A percentile compares a stretch with the other conserved stretches of the same genome.
Conservation (phyloP, 306 rosid species). For the Prunus mume region DNA sequence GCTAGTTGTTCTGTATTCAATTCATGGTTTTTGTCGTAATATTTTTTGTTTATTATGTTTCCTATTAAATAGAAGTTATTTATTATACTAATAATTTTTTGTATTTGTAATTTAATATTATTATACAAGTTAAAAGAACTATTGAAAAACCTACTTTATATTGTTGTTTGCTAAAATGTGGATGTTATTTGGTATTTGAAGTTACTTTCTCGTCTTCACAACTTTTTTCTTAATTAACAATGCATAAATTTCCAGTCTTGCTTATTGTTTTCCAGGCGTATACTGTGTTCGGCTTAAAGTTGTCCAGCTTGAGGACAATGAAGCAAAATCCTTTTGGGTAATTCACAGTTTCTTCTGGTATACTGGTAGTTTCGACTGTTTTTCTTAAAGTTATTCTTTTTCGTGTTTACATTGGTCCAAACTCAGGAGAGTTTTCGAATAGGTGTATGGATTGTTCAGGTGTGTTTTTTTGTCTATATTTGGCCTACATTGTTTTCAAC, state of each 20-base stretch:
- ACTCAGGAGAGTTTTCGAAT: background rate
- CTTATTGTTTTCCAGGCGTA: constrained; percentile 58
- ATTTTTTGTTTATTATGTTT: background rate
- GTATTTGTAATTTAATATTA: background rate
- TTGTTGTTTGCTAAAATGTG: background rate
- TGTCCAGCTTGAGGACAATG: constrained; percentile 74
- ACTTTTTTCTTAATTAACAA: background rate
- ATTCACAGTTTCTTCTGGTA: constrained; percentile 22
- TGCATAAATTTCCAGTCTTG: constrained; percentile 1
- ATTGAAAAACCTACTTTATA: background rate
- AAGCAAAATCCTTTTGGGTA: constrained; percentile 81
- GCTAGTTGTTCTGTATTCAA: background rate
- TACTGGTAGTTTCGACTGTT: constrained; percentile 3
- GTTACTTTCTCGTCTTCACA: background rate
- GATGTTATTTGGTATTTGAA: background rate
- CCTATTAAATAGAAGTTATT: background rate
- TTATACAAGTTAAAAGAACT: background rate
- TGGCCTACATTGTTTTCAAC: background rate
- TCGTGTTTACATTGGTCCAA: background rate
- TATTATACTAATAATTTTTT: background rate
- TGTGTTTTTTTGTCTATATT: background rate
- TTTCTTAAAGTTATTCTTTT: background rate
- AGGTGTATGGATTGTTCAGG: background rate
- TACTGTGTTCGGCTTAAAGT: constrained; percentile 65
- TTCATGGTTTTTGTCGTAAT: background rate